A percentile compares a stretch with the other conserved stretches of the same genome.
Evolutionary conservation across 139 green algal species (phyloP).

Genomic region (Asterochloris erici): DNA sequence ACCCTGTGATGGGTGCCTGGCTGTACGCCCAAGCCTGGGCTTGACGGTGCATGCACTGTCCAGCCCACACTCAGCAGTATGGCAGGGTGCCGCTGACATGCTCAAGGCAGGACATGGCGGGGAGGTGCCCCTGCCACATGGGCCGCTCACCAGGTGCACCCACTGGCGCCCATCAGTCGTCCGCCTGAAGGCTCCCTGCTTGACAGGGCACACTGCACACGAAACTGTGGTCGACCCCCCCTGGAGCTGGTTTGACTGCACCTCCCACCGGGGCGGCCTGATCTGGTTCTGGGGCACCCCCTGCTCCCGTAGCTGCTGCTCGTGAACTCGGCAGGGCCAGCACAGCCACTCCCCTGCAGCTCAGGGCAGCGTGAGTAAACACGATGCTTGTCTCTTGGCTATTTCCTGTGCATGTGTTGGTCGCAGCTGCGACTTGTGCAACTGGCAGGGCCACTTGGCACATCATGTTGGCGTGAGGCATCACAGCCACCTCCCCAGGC

Average conservation of each 20-base stretch:
- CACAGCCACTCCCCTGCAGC: conserved; percentile 20
- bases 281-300: conserved; percentile 38
- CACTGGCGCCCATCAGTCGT: conserved; percentile 47
- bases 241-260: conserved; percentile 24
- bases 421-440: too few relatives aligned
- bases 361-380: too few relatives aligned
- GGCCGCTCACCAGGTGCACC: conserved; percentile 60
- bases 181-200: conserved; percentile 77
- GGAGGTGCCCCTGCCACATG: neutral
- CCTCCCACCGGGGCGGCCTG: conserved; percentile 64
- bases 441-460: too few relatives aligned
- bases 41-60: too few relatives aligned
- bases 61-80: too few relatives aligned
- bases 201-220: conserved; percentile 83
- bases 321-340: conserved; percentile 13
- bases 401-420: too few relatives aligned
- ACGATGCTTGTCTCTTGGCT: too few relatives aligned
- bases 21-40: too few relatives aligned
- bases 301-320: neutral
- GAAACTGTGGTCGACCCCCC: conserved; percentile 52
- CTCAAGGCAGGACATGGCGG: neutral
- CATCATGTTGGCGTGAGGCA: too few relatives aligned
- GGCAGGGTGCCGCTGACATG: too few relatives aligned
- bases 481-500: too few relatives aligned
- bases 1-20: too few relatives aligned